A percentile compares a stretch with the other conserved stretches of the same genome.
Conservation (phyloP, 1,284 basidiomycete genomes). For the Sporisorium exsertum region DNA sequence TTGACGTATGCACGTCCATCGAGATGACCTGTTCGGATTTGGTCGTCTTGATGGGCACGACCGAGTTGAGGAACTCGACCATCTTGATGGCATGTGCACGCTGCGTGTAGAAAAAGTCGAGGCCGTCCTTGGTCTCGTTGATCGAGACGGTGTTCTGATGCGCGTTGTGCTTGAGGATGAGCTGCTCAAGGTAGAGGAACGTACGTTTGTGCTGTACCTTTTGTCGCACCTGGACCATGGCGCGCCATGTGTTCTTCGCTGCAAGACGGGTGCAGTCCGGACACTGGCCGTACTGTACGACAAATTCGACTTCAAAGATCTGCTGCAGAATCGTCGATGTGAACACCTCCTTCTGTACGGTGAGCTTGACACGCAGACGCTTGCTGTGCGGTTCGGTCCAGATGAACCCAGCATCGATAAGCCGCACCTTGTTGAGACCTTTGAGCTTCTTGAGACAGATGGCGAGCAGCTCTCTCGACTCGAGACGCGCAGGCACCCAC, state of each 20-base stretch:
- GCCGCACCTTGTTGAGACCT: constrained; percentile 89
- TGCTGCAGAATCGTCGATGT: constrained; percentile 96
- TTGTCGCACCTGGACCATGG: constrained; percentile 95
- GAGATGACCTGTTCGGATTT: constrained; percentile 93
- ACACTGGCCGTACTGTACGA: constrained; percentile 96
- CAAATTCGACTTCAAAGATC: constrained; percentile 95
- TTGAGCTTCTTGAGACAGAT: constrained; percentile 87
- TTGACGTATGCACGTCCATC: constrained; percentile 88
- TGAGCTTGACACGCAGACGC: constrained; percentile 89
- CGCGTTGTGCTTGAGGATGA: constrained; percentile 95
- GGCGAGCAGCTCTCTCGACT: constrained; percentile 88
- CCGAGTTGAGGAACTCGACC: constrained; percentile 90
- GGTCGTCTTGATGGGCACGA: constrained; percentile 89
- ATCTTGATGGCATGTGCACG: constrained; percentile 94
- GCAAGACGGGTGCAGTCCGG: constrained; percentile 91
- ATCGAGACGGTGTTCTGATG: constrained; percentile 96
- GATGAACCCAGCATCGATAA: constrained; percentile 97
- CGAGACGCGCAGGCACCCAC: constrained; percentile 88
- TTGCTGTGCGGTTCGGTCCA: constrained; percentile 99
- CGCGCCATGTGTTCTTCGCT: constrained; percentile 99
- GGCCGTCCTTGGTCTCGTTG: constrained; percentile 90
- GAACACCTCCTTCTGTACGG: constrained; percentile 98
- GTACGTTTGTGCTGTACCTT: constrained; percentile 91
- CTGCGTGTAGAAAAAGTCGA: constrained; percentile 95
- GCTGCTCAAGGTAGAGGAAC: constrained; percentile 96